Evolutionary conservation across 2,329 filamentous ascomycete genomes (phyloP).

Genomic region (Dothistroma septosporum): DNA sequence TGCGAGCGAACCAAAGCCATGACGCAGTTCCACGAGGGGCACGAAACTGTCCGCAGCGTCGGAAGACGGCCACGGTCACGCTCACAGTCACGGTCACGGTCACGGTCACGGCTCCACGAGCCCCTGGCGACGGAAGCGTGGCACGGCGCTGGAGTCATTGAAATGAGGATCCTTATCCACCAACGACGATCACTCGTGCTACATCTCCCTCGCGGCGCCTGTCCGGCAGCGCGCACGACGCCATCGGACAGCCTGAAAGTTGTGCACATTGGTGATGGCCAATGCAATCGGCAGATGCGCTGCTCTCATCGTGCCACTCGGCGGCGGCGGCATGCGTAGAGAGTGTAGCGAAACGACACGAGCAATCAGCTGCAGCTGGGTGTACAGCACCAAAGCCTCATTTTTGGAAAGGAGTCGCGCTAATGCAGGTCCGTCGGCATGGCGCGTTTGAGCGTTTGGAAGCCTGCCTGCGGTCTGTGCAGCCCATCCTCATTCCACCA

Average conservation of each 20-base stretch:
- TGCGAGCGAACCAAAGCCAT: too few species aligned
- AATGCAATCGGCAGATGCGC: too few species aligned
- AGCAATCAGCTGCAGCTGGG: not conserved
- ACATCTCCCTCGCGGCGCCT: not conserved
- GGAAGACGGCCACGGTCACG: not conserved
- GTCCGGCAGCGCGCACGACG: not conserved
- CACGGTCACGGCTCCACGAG: too few species aligned
- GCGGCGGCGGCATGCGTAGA: not conserved
- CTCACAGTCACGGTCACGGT: too few species aligned
- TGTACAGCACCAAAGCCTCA: not conserved
- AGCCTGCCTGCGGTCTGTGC: not conserved
- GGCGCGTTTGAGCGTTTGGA: not conserved
- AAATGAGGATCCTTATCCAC: not conserved
- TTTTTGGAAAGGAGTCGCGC: slow-evolving; percentile 1
- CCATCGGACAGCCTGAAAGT: not conserved
- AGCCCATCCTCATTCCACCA: not conserved
- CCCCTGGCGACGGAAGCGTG: not conserved
- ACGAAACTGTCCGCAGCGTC: not conserved
- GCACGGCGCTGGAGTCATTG: not conserved
- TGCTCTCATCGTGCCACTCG: not conserved
- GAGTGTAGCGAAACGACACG: not conserved
- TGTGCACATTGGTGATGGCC: not conserved
- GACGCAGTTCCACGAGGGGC: too few species aligned
- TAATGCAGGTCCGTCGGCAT: slow-evolving; percentile 6
- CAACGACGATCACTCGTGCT: not conserved